Percentiles rank a stretch among this genome's conserved stretches.
phyloP scores from a whole-genome alignment of 2,329 filamentous ascomycete species.

The Phialophora chinensis region DNA sequence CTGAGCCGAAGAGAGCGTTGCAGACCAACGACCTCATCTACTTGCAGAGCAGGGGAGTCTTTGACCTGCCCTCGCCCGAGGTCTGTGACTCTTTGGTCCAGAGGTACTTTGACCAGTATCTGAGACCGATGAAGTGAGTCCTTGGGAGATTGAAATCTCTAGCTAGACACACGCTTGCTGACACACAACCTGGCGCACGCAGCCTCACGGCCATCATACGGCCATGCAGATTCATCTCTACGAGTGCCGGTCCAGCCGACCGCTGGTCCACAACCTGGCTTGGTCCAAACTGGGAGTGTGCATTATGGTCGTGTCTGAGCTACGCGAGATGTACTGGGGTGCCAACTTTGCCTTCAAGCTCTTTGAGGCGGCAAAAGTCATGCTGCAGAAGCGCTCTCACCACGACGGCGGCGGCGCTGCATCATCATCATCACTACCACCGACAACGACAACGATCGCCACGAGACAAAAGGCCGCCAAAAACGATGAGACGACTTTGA shows the following conservation, averaged over 20 bases:
- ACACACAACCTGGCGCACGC: slow-evolving; percentile 11
- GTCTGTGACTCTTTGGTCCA: too few species aligned
- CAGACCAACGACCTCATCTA: too few species aligned
- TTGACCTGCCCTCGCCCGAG: too few species aligned
- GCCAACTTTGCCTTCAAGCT: slow-evolving; percentile 25
- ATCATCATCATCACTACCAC: too few species aligned
- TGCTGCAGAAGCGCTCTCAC: background rate
- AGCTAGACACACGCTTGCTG: slow-evolving; percentile 34
- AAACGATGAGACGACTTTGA: too few species aligned
- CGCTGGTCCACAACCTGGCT: slow-evolving; percentile 16
- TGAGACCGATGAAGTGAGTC: slow-evolving; percentile 37
- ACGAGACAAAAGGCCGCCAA: too few species aligned
- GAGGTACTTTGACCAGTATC: too few species aligned
- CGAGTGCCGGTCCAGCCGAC: slow-evolving; percentile 9
- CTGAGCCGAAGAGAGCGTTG: too few species aligned
- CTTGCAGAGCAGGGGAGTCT: too few species aligned
- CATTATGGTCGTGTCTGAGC: slow-evolving; percentile 21
- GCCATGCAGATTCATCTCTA: slow-evolving; percentile 26
- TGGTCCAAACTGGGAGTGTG: slow-evolving; percentile 13
- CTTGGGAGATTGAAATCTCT: background rate
- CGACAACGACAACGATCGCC: too few species aligned
- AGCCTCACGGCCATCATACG: slow-evolving; percentile 30
- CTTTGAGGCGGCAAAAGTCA: slow-evolving; percentile 17
- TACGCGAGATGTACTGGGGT: slow-evolving; percentile 29
- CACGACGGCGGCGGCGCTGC: too few species aligned